Conservation (phyloP, 2,329 filamentous ascomycete genomes). For the Dichotomopilus funicola region DNA sequence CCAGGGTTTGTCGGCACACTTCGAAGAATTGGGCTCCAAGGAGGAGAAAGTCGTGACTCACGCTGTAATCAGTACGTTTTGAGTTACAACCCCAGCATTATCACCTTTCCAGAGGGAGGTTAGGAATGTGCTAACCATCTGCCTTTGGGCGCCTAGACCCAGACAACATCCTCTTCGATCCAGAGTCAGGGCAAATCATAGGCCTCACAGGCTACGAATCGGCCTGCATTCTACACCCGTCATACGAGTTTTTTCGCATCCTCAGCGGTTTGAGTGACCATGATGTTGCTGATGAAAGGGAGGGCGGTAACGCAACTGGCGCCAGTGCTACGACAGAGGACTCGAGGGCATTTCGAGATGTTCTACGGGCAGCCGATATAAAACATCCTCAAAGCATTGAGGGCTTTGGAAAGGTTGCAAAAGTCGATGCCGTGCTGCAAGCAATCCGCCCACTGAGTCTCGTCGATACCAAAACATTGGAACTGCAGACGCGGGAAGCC, state of each 20-base stretch:
- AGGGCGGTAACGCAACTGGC: conserved; percentile 9
- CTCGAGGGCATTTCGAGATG: conserved; percentile 15
- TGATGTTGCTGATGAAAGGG: not conserved
- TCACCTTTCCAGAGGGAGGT: not conserved
- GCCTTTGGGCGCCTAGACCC: conserved; percentile 12
- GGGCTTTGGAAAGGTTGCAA: conserved; percentile 1
- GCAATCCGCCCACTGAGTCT: conserved; percentile 13
- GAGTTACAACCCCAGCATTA: not conserved
- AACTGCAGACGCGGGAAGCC: conserved; percentile 8
- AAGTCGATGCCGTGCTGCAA: conserved; percentile 8
- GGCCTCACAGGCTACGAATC: conserved; percentile 22
- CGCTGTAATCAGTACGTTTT: conserved; percentile 27
- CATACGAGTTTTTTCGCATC: conserved; percentile 16
- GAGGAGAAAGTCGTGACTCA: conserved; percentile 25
- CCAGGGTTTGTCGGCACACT: conserved; percentile 22
- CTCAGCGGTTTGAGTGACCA: conserved; percentile 8
- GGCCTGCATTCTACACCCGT: conserved; percentile 9
- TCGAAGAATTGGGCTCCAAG: conserved; percentile 17
- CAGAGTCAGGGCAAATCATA: conserved; percentile 24
- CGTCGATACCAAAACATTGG: conserved; percentile 12
- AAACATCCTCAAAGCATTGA: conserved; percentile 10
- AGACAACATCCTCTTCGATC: conserved; percentile 27
- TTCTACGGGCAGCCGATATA: conserved; percentile 9
- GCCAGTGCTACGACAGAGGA: too few relatives aligned
- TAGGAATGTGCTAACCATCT: not conserved